These are phyloP conservation scores for Myrica gale DNA, from an alignment of 306 rosid genomes.

Conservation along the genomic window DNA sequence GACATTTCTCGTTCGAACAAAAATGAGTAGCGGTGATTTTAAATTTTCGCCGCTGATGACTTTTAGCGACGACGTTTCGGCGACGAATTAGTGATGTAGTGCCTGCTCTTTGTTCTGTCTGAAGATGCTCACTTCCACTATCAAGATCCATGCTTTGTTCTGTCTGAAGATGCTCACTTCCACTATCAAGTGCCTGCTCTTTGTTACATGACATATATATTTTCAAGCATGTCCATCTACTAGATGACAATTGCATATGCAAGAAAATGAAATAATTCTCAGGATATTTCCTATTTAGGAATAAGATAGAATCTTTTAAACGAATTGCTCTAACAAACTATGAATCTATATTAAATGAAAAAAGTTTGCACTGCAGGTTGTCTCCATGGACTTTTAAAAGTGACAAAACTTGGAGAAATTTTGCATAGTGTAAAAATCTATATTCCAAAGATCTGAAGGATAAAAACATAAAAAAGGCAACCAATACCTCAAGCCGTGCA, in stretches of 20 bases:
- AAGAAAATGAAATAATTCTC: too few species aligned
- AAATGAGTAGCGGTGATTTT: too few species aligned
- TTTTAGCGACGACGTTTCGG: too few species aligned
- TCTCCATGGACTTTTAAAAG: not conserved
- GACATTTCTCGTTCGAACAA: too few species aligned
- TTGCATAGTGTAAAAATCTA: too few species aligned
- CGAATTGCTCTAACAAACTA: not conserved
- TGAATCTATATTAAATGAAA: slow-evolving; percentile 11
- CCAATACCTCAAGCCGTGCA: slow-evolving; percentile 71
- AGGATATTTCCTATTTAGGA: too few species aligned
- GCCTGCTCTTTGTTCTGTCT: slow-evolving; percentile 55
- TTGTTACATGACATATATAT: too few species aligned
- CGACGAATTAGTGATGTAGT: too few species aligned
- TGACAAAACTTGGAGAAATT: not conserved
- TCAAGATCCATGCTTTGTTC: slow-evolving; percentile 56
- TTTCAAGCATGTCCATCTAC: slow-evolving; percentile 14
- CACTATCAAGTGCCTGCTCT: too few species aligned
- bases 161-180: too few species aligned
- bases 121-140: slow-evolving; percentile 48
- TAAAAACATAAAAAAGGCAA: slow-evolving; percentile 17
- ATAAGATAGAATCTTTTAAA: not conserved
- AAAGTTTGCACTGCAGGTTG: not conserved
- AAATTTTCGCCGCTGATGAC: too few species aligned
- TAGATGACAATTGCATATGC: not conserved
- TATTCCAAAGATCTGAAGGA: not conserved